These are phyloP conservation scores for Echeveria elegans DNA, from an alignment of 164 flowering plant genomes.

Conservation along the genomic window DNA sequence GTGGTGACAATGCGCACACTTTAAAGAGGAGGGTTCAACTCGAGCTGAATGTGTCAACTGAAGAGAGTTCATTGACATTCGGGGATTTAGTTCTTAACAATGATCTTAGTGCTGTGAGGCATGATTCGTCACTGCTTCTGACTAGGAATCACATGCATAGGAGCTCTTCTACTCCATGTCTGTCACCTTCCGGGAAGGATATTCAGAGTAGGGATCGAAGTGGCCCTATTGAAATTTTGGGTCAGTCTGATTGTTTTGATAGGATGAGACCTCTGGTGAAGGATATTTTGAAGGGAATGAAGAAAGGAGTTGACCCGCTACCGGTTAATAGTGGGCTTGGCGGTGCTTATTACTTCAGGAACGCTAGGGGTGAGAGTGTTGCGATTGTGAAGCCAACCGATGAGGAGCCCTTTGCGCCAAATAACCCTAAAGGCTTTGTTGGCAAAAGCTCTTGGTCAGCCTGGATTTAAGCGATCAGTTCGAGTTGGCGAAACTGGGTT, in stretches of 20 bases:
- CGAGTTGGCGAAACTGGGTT: conserved; percentile 73
- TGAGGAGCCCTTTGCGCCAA: conserved; percentile 78
- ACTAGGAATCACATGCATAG: conserved; percentile 44
- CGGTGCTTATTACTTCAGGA: conserved; percentile 64
- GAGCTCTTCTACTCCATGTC: conserved; percentile 68
- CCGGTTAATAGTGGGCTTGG: conserved; percentile 67
- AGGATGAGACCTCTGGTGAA: conserved; percentile 31
- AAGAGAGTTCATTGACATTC: conserved; percentile 27
- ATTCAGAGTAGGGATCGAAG: conserved; percentile 47
- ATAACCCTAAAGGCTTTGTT: conserved; percentile 72
- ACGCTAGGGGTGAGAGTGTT: conserved; percentile 45
- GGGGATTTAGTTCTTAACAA: conserved; percentile 37
- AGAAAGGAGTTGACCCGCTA: conserved; percentile 52
- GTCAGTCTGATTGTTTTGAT: conserved; percentile 26
- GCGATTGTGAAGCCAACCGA: conserved; percentile 82
- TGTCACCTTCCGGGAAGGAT: conserved; percentile 51
- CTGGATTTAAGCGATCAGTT: conserved; percentile 60
- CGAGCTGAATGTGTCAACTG: conserved; percentile 38
- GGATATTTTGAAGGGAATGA: conserved; percentile 51
- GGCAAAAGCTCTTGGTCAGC: conserved; percentile 73
- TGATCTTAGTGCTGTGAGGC: conserved; percentile 30
- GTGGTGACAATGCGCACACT: conserved; percentile 61
- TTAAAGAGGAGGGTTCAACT: conserved; percentile 47
- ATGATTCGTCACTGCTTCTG: conserved; percentile 42
- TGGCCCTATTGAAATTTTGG: conserved; percentile 61